phyloP scores from a whole-genome alignment of 371 early-diverging fungal species.

The Nematocida major region DNA sequence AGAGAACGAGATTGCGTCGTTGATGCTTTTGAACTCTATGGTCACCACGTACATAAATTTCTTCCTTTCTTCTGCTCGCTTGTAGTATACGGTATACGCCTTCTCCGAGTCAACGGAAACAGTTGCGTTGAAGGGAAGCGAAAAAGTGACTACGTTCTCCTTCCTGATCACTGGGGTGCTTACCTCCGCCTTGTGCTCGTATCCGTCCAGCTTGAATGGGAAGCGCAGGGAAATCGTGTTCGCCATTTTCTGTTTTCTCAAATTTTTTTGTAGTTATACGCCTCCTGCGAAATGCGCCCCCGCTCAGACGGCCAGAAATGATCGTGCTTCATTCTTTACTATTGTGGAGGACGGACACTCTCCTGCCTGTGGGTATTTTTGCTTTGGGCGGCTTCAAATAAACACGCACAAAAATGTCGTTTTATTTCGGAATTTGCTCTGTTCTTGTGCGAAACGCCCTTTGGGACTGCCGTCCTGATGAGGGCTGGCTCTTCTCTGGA shows the following conservation, averaged over 20 bases:
- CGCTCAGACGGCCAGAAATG: too few relatives aligned
- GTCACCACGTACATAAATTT: not conserved
- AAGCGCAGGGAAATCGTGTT: not conserved
- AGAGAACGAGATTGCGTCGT: constrained; percentile 31
- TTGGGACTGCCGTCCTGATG: too few relatives aligned
- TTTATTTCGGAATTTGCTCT: too few relatives aligned
- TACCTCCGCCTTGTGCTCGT: not conserved
- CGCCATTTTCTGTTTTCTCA: not conserved
- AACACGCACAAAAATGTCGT: too few relatives aligned
- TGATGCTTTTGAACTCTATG: constrained; percentile 36
- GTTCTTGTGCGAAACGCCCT: too few relatives aligned
- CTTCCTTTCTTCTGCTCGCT: not conserved
- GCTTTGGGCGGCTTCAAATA: too few relatives aligned
- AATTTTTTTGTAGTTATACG: not conserved
- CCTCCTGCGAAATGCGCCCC: too few relatives aligned
- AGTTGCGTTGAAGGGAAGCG: constrained; percentile 19
- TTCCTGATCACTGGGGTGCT: not conserved
- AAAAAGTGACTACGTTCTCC: constrained; percentile 27
- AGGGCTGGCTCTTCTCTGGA: too few relatives aligned
- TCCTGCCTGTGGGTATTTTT: too few relatives aligned
- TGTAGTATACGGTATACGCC: constrained; percentile 28
- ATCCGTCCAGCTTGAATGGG: constrained; percentile 15
- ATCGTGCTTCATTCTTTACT: too few relatives aligned
- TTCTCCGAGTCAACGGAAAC: constrained; percentile 3
- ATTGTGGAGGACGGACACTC: too few relatives aligned